Evolutionary conservation across 768 basidiomycete genomes (phyloP).

Genomic region (Hortiboletus campestris): DNA sequence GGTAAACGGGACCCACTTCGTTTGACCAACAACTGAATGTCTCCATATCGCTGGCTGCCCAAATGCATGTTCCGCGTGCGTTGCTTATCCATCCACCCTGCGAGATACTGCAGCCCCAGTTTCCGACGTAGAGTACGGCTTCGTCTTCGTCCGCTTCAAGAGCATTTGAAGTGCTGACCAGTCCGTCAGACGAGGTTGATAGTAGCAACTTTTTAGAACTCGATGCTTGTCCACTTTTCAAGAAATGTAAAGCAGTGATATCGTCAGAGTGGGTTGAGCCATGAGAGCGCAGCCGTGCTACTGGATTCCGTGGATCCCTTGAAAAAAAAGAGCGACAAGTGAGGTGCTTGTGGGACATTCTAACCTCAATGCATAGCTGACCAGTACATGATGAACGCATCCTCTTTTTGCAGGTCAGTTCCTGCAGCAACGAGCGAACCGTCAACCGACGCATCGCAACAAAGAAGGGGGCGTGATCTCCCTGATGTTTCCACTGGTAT

Average conservation of each 20-base stretch:
- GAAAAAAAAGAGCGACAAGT: conserved; percentile 1
- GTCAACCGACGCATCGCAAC: conserved; percentile 67
- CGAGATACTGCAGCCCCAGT: conserved; percentile 79
- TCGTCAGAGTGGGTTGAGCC: conserved; percentile 91
- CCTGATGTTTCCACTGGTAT: conserved; percentile 49
- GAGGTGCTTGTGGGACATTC: not conserved
- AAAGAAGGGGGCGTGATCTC: conserved; percentile 48
- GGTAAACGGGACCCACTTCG: conserved; percentile 45
- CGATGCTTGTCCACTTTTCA: conserved; percentile 28
- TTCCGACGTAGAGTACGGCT: conserved; percentile 75
- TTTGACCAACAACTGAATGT: conserved; percentile 82
- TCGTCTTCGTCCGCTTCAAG: conserved; percentile 87
- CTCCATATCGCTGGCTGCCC: conserved; percentile 95
- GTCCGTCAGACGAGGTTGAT: conserved; percentile 84
- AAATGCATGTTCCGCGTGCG: conserved; percentile 45
- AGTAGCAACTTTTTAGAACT: conserved; percentile 50
- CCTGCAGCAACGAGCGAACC: conserved; percentile 79
- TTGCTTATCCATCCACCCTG: conserved; percentile 67
- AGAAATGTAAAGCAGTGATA: conserved; percentile 72
- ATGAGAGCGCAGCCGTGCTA: conserved; percentile 69
- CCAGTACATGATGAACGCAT: conserved; percentile 86
- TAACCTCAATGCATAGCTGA: conserved; percentile 28
- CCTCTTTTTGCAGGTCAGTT: conserved; percentile 76
- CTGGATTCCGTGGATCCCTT: conserved; percentile 86
- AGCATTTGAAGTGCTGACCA: conserved; percentile 69